A percentile compares a stretch with the other conserved stretches of the same genome.
Conservation (phyloP, 352 stramenopile genomes). For the Pythium monospermum region DNA sequence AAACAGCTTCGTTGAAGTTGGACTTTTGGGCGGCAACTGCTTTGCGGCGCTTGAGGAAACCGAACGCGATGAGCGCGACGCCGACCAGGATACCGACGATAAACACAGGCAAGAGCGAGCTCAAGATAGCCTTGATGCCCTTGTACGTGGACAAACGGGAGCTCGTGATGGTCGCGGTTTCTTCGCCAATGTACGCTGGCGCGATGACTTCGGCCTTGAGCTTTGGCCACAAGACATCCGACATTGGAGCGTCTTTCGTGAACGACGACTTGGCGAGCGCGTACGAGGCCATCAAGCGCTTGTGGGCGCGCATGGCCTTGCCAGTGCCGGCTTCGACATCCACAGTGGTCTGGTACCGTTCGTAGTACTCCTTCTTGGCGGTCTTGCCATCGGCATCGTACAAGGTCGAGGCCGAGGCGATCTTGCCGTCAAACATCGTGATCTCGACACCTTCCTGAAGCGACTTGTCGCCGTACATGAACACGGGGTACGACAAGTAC, state of each 20-base stretch:
- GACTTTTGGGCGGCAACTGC: slow-evolving; percentile 1
- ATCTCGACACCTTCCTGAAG: slow-evolving; percentile 42
- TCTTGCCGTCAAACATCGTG: slow-evolving; percentile 41
- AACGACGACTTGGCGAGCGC: slow-evolving; percentile 37
- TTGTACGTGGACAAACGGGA: slow-evolving; percentile 46
- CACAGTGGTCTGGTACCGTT: slow-evolving; percentile 51
- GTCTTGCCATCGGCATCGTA: slow-evolving; percentile 35
- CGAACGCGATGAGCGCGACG: slow-evolving; percentile 27
- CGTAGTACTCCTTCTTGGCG: slow-evolving; percentile 37
- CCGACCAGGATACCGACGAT: slow-evolving; percentile 52
- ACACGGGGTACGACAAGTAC: slow-evolving; percentile 58
- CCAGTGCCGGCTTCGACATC: slow-evolving; percentile 67
- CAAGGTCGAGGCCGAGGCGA: slow-evolving; percentile 33
- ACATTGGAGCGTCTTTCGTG: slow-evolving; percentile 42
- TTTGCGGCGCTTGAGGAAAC: slow-evolving; percentile 41
- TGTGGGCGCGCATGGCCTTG: slow-evolving; percentile 63
- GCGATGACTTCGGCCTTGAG: slow-evolving; percentile 51
- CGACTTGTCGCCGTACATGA: slow-evolving; percentile 45
- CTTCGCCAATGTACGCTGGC: slow-evolving; percentile 55
- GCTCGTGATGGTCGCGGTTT: slow-evolving; percentile 36
- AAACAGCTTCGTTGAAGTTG: slow-evolving; percentile 1
- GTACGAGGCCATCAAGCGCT: slow-evolving; percentile 60
- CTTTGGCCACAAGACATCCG: slow-evolving; percentile 51
- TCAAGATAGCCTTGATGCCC: slow-evolving; percentile 34
- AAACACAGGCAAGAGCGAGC: slow-evolving; percentile 49